These are phyloP conservation scores for Haplographium delicatum DNA, from an alignment of 495 filamentous ascomycete species.

Conservation along the genomic window DNA sequence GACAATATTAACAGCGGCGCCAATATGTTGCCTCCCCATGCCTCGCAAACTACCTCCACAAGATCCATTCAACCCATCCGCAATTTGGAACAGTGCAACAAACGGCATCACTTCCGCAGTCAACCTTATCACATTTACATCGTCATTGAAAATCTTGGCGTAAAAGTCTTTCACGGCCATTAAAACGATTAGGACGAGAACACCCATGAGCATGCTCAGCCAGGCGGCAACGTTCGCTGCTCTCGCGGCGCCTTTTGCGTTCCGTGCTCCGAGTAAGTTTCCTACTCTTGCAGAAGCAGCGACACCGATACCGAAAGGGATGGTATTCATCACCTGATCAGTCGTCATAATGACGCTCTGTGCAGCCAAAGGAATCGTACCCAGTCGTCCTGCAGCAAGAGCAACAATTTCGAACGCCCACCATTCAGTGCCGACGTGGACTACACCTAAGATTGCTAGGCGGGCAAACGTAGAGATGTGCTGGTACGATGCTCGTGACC, in stretches of 20 bases:
- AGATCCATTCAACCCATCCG: conserved; percentile 80
- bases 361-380: conserved; percentile 76
- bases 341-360: conserved; percentile 95
- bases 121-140: conserved; percentile 64
- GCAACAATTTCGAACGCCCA: conserved; percentile 98
- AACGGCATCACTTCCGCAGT: conserved; percentile 81
- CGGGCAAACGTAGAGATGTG: conserved; percentile 70
- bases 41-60: conserved; percentile 80
- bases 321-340: conserved; percentile 87
- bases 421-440: conserved; percentile 95
- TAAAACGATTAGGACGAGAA: conserved; percentile 62
- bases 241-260: conserved; percentile 61
- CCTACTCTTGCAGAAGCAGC: conserved; percentile 76
- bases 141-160: conserved; percentile 80
- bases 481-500: conserved; percentile 56
- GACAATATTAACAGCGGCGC: conserved; percentile 82
- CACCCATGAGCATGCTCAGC: conserved; percentile 65
- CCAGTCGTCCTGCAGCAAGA: conserved; percentile 75
- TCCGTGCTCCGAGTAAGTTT: conserved; percentile 70
- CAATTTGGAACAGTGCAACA: conserved; percentile 92
- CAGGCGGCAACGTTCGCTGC: conserved; percentile 75
- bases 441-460: conserved; percentile 69
- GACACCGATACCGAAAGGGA: conserved; percentile 87
- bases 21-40: conserved; percentile 85
- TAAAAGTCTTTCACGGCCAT: conserved; percentile 73